A percentile compares a stretch with the other conserved stretches of the same genome.
These are phyloP conservation scores for Metschnikowia cerradonensis DNA, from an alignment of 805 yeast species.

Conservation along the genomic window DNA sequence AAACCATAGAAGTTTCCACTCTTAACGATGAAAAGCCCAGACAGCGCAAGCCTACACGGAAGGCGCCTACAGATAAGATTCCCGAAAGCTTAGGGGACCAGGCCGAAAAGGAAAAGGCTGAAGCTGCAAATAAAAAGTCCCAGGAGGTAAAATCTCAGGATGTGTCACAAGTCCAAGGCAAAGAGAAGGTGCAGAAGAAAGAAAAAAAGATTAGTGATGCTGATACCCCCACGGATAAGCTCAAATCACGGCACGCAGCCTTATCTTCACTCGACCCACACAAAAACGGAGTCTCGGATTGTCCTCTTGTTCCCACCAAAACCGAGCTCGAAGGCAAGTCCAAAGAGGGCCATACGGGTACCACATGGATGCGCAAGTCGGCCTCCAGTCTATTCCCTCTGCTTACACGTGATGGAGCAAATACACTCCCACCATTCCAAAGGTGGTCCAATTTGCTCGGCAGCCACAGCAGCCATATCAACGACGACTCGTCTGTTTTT, in stretches of 20 bases:
- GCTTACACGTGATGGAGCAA: constrained; percentile 7
- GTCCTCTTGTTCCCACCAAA: not conserved
- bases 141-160: too few species aligned
- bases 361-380: constrained; percentile 3
- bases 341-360: not conserved
- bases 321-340: not conserved
- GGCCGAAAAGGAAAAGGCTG: not conserved
- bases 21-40: not conserved
- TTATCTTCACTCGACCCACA: not conserved
- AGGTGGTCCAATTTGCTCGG: not conserved
- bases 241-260: not conserved
- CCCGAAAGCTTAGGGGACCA: not conserved
- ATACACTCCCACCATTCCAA: constrained; percentile 1
- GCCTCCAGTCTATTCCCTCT: constrained; percentile 10
- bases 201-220: not conserved
- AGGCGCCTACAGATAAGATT: not conserved
- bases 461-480: not conserved
- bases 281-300: not conserved
- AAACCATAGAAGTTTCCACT: not conserved
- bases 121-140: too few species aligned
- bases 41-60: not conserved
- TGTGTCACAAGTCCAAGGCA: not conserved
- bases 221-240: not conserved
- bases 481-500: not conserved
- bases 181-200: not conserved